Evolutionary conservation across 768 basidiomycete species (phyloP).

Genomic region (Russula vinacea): DNA sequence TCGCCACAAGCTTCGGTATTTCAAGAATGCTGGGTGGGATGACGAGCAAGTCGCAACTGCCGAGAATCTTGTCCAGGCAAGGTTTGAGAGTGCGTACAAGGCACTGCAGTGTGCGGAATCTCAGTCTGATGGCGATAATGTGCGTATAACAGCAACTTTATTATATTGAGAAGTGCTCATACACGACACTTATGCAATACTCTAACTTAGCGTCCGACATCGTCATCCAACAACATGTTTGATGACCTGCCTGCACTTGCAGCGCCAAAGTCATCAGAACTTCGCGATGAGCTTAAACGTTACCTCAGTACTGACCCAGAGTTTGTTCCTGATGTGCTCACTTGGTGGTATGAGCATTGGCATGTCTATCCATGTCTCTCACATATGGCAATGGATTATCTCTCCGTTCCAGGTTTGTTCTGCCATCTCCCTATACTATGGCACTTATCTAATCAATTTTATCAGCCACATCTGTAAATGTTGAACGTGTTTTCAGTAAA

Average conservation of each 20-base stretch:
- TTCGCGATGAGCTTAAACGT: not conserved
- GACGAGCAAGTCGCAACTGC: not conserved
- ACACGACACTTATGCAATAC: too few species aligned
- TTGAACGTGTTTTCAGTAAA: constrained; percentile 26
- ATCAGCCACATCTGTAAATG: constrained; percentile 27
- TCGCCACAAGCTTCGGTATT: not conserved
- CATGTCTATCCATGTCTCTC: not conserved
- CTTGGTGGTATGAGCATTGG: constrained; percentile 4
- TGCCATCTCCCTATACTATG: too few species aligned
- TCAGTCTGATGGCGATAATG: too few species aligned
- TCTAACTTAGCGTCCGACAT: too few species aligned
- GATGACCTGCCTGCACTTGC: not conserved
- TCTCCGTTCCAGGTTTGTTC: constrained; percentile 35
- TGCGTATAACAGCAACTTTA: too few species aligned
- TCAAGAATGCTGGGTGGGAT: not conserved
- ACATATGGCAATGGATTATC: constrained; percentile 13
- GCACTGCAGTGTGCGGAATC: too few species aligned
- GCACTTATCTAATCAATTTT: too few species aligned
- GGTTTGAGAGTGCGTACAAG: not conserved
- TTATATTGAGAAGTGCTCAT: too few species aligned
- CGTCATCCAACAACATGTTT: too few species aligned
- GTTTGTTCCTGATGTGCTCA: not conserved
- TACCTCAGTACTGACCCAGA: not conserved
- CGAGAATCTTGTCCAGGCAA: not conserved
- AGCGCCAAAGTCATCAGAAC: not conserved